These are phyloP conservation scores for Hirschioporus abietinus DNA, from an alignment of 768 basidiomycete species.

Conservation along the genomic window DNA sequence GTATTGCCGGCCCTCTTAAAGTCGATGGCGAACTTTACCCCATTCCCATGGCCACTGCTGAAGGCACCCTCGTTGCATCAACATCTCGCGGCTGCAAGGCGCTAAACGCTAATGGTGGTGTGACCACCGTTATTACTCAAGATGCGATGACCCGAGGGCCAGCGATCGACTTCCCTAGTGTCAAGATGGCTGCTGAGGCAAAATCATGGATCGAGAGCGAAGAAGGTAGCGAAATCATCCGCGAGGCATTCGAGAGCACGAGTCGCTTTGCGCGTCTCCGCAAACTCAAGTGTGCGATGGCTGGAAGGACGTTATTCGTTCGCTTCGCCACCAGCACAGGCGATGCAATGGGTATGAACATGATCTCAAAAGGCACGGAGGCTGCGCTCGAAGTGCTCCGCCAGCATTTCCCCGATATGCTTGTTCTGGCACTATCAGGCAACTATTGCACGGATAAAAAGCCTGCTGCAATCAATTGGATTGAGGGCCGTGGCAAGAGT, in stretches of 20 bases:
- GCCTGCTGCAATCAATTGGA: slow-evolving; percentile 99
- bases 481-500: slow-evolving; percentile 96
- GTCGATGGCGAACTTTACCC: slow-evolving; percentile 81
- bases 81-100: slow-evolving; percentile 98
- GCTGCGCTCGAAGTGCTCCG: slow-evolving; percentile 81
- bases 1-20: slow-evolving; percentile 91
- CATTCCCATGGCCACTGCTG: slow-evolving; percentile 99
- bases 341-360: slow-evolving; percentile 99
- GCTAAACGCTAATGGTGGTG: slow-evolving; percentile 92
- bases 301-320: slow-evolving; percentile 89
- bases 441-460: slow-evolving; percentile 99
- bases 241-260: slow-evolving; percentile 88
- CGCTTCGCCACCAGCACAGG: slow-evolving; percentile 93
- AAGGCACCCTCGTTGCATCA: slow-evolving; percentile 96
- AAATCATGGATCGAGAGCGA: slow-evolving; percentile 82
- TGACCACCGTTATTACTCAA: slow-evolving; percentile 84
- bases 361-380: slow-evolving; percentile 98
- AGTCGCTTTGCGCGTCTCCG: slow-evolving; percentile 88
- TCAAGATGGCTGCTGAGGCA: slow-evolving; percentile 76
- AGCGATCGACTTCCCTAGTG: slow-evolving; percentile 90
- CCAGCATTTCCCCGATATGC: slow-evolving; percentile 84
- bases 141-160: slow-evolving; percentile 99
- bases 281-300: slow-evolving; percentile 82
- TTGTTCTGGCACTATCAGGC: slow-evolving; percentile 84
- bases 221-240: slow-evolving; percentile 71